Base-by-base conservation (phyloP, 257 asterid genomes). In the Scutellaria minor region DNA sequence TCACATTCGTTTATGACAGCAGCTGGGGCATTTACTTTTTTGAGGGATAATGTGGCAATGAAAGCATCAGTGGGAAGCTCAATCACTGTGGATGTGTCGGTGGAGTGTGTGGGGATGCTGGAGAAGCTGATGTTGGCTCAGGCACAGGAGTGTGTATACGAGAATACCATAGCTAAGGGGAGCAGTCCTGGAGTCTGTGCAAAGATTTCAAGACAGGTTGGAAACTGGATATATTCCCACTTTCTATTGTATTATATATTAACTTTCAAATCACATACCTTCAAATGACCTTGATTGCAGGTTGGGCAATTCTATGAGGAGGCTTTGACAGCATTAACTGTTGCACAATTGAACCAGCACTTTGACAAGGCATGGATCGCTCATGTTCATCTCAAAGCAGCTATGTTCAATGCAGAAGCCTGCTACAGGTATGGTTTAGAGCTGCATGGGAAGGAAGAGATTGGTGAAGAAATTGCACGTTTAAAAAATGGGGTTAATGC, bases 71-170 rank as follows among this genome's bases (percentile, higher is more conserved):
- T 71, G 22, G 96, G 97, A 73, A 85, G 79, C 74, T 91, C 98
- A 35, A 89, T 86, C 31, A 89, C 98, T 0, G 73, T 88, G 75
- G 98, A 93, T 72, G 72, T 90, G 69, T 90, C 97, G 1, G 91
- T 85, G 66, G 96, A 86, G 72, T 93, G 98, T 81, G 89, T 80
- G 6, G 95, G 96, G 64, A 86, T 93, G 96, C 78, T 93, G 85
- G 98, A 93, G 88, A 90, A 86, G 75, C 81, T 93, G 79, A 90
- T 90, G 97, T 78, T 93, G 73, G 98, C 98, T 65, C 97, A 93
- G 82, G 98, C 98, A 13, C 98, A 93, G 79, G 98, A 93, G 78
- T 93, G 97, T 24, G 98, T 90, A 35, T 93, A 89, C 18, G 97
- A 93, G 89, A 93, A 87, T 75, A 87, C 97, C 20, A 89, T 90